These are phyloP conservation scores for Fusarium falciforme DNA, from an alignment of 2,329 filamentous ascomycete species.

Conservation along the genomic window DNA sequence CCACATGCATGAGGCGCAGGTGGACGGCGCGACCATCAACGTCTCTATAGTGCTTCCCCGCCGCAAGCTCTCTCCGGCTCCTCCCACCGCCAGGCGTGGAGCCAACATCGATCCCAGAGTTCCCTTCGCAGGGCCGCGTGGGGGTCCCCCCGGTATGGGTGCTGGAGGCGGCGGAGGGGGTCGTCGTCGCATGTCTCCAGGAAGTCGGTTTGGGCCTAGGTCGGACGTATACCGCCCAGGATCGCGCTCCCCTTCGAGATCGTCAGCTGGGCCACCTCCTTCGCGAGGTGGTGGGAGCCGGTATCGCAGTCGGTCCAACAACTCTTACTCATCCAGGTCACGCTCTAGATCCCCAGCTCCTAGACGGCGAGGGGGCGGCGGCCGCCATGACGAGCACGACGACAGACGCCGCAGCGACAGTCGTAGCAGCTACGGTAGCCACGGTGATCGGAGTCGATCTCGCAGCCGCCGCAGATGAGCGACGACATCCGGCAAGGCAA, in stretches of 20 bases:
- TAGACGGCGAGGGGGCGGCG: constrained; percentile 47
- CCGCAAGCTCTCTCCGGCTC: constrained; percentile 83
- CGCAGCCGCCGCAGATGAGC: constrained; percentile 51
- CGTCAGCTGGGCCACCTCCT: constrained; percentile 55
- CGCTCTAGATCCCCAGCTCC: constrained; percentile 57
- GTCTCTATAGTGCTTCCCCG: constrained; percentile 90
- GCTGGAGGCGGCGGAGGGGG: constrained; percentile 48
- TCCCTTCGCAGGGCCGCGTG: constrained; percentile 47
- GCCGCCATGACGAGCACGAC: constrained; percentile 48
- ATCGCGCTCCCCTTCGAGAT: constrained; percentile 61
- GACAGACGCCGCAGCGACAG: constrained; percentile 60
- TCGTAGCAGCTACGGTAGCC: constrained; percentile 59
- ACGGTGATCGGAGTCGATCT: constrained; percentile 55
- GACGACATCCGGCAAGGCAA: constrained; percentile 10
- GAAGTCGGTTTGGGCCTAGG: constrained; percentile 54
- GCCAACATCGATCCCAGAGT: constrained; percentile 66
- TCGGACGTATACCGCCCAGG: constrained; percentile 73
- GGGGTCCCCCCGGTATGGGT: constrained; percentile 45
- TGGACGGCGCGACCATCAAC: constrained; percentile 84
- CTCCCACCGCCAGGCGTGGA: constrained; percentile 75
- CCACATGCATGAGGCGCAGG: constrained; percentile 97
- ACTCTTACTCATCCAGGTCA: constrained; percentile 61
- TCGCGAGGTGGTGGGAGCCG: constrained; percentile 49
- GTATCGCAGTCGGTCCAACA: constrained; percentile 59
- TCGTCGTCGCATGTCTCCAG: constrained; percentile 51